Percentiles rank a stretch among this genome's conserved stretches.
Conservation (phyloP, 2,329 filamentous ascomycete species). For the Colletotrichum spinosum region DNA sequence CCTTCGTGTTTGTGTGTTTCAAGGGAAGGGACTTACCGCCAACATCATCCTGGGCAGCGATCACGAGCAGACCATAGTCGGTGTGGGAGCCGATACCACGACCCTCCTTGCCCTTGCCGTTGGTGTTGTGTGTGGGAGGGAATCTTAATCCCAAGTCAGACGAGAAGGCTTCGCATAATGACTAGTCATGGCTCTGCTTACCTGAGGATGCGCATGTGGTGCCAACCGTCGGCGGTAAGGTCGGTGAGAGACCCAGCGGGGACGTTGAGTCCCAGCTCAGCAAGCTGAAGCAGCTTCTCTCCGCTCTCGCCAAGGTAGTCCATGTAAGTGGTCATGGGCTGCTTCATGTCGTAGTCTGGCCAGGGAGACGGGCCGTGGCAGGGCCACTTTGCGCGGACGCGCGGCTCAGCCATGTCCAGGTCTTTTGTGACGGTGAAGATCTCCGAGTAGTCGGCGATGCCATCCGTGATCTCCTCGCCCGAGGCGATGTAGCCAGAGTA, state of each 20-base stretch:
- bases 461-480: conserved; percentile 60
- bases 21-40: conserved; percentile 49
- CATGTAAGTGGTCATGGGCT: conserved; percentile 54
- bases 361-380: conserved; percentile 63
- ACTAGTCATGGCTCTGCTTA: conserved; percentile 38
- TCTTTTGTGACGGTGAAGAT: conserved; percentile 66
- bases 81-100: conserved; percentile 65
- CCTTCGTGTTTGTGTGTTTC: background rate
- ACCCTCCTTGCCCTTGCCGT: conserved; percentile 61
- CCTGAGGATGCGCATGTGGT: conserved; percentile 62
- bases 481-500: conserved; percentile 63
- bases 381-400: conserved; percentile 57
- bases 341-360: conserved; percentile 55
- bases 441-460: conserved; percentile 63
- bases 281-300: conserved; percentile 58
- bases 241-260: conserved; percentile 52
- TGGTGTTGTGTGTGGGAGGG: conserved; percentile 48
- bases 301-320: conserved; percentile 53
- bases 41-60: conserved; percentile 61
- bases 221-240: conserved; percentile 61
- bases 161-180: background rate
- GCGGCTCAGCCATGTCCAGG: conserved; percentile 49
- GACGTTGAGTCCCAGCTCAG: conserved; percentile 57
- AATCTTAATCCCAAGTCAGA: conserved; percentile 42
- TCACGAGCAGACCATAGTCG: conserved; percentile 63